Evolutionary conservation across 305 asterid genomes (phyloP), one percentile per base, ranked within the genome.

Genomic region (Salvia sclarea): DNA sequence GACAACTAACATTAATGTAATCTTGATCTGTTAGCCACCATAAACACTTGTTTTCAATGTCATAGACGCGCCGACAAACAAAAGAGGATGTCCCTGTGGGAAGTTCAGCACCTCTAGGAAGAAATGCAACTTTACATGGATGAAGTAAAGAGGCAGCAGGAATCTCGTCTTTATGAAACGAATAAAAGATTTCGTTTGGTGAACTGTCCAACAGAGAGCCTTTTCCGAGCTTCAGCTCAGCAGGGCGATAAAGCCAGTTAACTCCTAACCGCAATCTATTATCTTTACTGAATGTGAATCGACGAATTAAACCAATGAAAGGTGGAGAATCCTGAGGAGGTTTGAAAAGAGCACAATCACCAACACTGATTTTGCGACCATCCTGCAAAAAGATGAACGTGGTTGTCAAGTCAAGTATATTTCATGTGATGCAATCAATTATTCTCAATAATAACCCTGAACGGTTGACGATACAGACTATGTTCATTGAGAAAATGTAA

Each of bases 101-200:
- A 82, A 92, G 97, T 78, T 84, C 95, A 65, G 79, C 88, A 66
- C 97, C 95, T 83, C 79, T 79, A 60, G 97, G 91, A 76, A 95
- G 99, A 82, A 95, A 95, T 71, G 99, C 96, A 78, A 95, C 98
- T 86, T 86, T 91, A 82, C 99, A 91, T 21, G 96, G 99, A 84
- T 95, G 99, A 37, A 91, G 91, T 65, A 91, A 87, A 22, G 98
- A 88, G 22, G 95, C 96, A 68, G 96, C 94, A 59, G 92, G 87
- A 74, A 78, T 79, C 79, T 89, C 86, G 88, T 95, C 91, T 66
- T 67, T 61, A 68, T 81, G 86, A 77, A 84, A 81, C 17, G 86
- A 84, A 64, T 84, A 81, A 50, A 84, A 84, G 12, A 84, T 61
- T 68, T 84, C 86, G 84, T 89, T 95, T 38, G 97, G 97, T 40